Evolutionary conservation across 129 eudicot genomes (phyloP).

Genomic region (Ambrosia trifida): DNA sequence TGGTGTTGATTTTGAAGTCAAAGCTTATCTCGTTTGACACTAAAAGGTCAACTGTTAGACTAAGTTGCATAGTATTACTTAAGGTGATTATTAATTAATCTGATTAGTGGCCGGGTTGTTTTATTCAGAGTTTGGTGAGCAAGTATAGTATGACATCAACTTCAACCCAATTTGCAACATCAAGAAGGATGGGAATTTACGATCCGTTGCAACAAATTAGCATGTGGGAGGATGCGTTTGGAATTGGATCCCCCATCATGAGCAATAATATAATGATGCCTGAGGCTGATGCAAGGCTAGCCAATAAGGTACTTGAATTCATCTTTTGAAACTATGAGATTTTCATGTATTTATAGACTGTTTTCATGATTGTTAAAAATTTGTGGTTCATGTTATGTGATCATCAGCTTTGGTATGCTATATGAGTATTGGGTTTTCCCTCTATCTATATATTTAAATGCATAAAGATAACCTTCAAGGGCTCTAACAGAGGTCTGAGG

Average conservation of each 20-base stretch:
- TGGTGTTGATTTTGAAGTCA: background rate
- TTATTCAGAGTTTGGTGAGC: conserved; percentile 21
- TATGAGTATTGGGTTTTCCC: too few relatives aligned
- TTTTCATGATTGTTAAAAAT: background rate
- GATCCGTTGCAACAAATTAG: conserved; percentile 75
- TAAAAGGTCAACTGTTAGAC: conserved; percentile 17
- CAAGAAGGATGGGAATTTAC: conserved; percentile 75
- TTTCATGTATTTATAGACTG: conserved; percentile 8
- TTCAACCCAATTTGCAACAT: conserved; percentile 66
- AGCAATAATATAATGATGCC: conserved; percentile 35
- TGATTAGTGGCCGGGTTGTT: conserved; percentile 7
- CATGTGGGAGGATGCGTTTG: conserved; percentile 79
- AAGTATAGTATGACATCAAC: conserved; percentile 64
- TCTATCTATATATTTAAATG: too few relatives aligned
- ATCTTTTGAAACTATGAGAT: conserved; percentile 1
- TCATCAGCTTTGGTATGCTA: too few relatives aligned
- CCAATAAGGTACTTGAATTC: conserved; percentile 54
- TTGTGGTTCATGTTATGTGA: too few relatives aligned
- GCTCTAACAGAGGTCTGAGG: too few relatives aligned
- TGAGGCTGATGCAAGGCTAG: conserved; percentile 40
- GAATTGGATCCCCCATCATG: conserved; percentile 42
- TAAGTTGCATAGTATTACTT: conserved; percentile 1
- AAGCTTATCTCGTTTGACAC: conserved; percentile 1
- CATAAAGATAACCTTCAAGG: too few relatives aligned
- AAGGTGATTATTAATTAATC: background rate